A percentile compares a stretch with the other conserved stretches of the same genome.
Conservation (phyloP, 2,329 filamentous ascomycete genomes). For the Anisogramma anomala region DNA sequence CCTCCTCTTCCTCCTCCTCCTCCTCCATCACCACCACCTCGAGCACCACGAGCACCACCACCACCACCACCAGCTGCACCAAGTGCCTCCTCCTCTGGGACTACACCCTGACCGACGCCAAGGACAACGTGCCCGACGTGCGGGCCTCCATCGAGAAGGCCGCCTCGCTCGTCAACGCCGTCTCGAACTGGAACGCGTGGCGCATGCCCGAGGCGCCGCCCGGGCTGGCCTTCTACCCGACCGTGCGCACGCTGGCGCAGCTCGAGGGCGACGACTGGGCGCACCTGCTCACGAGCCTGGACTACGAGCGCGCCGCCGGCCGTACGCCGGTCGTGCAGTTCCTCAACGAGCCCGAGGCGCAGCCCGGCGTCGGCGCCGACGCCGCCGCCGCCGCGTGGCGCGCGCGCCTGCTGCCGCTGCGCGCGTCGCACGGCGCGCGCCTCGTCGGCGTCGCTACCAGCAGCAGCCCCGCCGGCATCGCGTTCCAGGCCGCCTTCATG, state of each 20-base stretch:
- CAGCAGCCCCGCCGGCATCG: slow-evolving; percentile 27
- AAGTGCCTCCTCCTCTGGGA: slow-evolving; percentile 33
- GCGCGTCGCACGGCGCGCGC: slow-evolving; percentile 19
- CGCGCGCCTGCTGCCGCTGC: slow-evolving; percentile 25
- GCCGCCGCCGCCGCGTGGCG: slow-evolving; percentile 29
- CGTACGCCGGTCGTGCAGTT: slow-evolving; percentile 28
- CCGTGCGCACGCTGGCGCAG: slow-evolving; percentile 28
- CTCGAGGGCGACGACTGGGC: slow-evolving; percentile 28
- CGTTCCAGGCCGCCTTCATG: slow-evolving; percentile 33
- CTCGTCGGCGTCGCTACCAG: slow-evolving; percentile 29
- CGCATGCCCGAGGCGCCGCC: slow-evolving; percentile 25
- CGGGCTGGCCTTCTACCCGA: slow-evolving; percentile 29
- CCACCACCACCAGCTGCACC: neutral
- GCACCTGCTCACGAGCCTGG: slow-evolving; percentile 19
- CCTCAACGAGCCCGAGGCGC: slow-evolving; percentile 35
- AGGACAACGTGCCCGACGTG: slow-evolving; percentile 13
- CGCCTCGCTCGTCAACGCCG: slow-evolving; percentile 23
- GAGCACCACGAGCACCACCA: neutral
- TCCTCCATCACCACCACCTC: neutral
- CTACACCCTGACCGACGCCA: slow-evolving; percentile 21
- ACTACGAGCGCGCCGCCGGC: slow-evolving; percentile 12
- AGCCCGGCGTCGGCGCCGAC: slow-evolving; percentile 23
- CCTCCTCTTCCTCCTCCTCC: no score
- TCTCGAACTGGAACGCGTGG: slow-evolving; percentile 33
- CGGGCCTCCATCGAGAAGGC: slow-evolving; percentile 17